Evolutionary conservation across 352 stramenopile species (phyloP), one percentile per base, ranked within the genome.

Genomic region (Phytophthora megakarya): DNA sequence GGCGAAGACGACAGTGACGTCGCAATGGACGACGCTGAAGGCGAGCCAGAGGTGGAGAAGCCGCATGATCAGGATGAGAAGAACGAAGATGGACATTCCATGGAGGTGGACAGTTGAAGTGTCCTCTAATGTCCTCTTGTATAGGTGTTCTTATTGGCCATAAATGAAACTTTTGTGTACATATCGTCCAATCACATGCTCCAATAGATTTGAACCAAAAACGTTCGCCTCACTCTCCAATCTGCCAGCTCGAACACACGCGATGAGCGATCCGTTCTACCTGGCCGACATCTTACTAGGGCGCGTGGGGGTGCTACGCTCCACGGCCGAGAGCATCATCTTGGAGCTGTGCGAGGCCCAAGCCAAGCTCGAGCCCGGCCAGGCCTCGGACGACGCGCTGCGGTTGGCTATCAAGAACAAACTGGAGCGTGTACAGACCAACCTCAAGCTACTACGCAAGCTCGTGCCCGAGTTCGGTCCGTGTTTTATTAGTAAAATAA

Each of bases 181-280:
- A 53, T 59, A 25, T 45, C 55, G 66, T 53, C 62, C 61, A 81
- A 76, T 81, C 18, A 64, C 16, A n/a, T 23, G 1, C 8, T n/a
- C 23, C 3, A 16, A 40, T 23, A 30, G 33, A 21, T 43, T 21
- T 21, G 2, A 37, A 16, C 15, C 23, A 46, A 42, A n/a, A 50
- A 54, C 28, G 18, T 37, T 3, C 40, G 2, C 30, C 55, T 55
- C 33, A 69, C 56, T 70, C 47, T 9, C 19, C 9, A 59, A 66
- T 4, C n/a, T 42, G 32, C 43, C 22, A n/a, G n/a, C 5, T 23
- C 26, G 21, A 26, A 21, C 16, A 37, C 40, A 18, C 15, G 40
- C 15, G 35, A 95, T 95, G 86, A 92, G 86, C 70, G 86, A 95
- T 57, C 86, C 86, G 56, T 93, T 95, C 73, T 93, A 93, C 57